These are phyloP conservation scores for Magnusiomyces ingens DNA, from an alignment of 1,139 yeast species.

Conservation along the genomic window DNA sequence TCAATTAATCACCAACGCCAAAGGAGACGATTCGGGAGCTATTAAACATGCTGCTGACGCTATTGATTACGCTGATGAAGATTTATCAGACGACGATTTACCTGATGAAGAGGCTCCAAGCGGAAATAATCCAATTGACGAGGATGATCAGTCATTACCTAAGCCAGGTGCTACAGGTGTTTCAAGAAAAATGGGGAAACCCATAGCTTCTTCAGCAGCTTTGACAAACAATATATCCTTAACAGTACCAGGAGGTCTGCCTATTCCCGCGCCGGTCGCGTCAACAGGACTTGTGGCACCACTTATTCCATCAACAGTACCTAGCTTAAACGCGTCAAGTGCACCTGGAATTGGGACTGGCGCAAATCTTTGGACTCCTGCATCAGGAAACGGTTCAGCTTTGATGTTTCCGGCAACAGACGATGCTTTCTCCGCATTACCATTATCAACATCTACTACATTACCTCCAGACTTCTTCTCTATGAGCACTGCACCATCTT, in stretches of 20 bases:
- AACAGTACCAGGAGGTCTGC: neutral
- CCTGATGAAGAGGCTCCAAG: constrained; percentile 38
- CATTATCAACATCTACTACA: constrained; percentile 2
- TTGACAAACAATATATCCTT: neutral
- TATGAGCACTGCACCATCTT: neutral
- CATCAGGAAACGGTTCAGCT: neutral
- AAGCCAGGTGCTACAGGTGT: neutral
- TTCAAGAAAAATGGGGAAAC: neutral
- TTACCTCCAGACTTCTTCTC: neutral
- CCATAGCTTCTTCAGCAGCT: neutral
- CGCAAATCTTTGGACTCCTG: too few relatives aligned
- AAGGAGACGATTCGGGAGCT: constrained; percentile 28
- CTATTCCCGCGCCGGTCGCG: too few relatives aligned
- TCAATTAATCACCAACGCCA: too few relatives aligned
- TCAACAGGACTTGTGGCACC: too few relatives aligned
- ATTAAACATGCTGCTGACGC: constrained; percentile 84
- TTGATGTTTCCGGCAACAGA: neutral
- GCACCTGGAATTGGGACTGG: too few relatives aligned
- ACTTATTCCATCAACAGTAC: too few relatives aligned
- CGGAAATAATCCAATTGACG: constrained; percentile 22
- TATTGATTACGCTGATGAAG: constrained; percentile 91
- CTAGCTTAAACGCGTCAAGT: too few relatives aligned
- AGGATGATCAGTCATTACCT: constrained; percentile 20
- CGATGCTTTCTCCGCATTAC: neutral
- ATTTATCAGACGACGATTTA: constrained; percentile 77